Evolutionary conservation across 108 stramenopile species (phyloP).

Genomic region (Licmophora abbreviata): DNA sequence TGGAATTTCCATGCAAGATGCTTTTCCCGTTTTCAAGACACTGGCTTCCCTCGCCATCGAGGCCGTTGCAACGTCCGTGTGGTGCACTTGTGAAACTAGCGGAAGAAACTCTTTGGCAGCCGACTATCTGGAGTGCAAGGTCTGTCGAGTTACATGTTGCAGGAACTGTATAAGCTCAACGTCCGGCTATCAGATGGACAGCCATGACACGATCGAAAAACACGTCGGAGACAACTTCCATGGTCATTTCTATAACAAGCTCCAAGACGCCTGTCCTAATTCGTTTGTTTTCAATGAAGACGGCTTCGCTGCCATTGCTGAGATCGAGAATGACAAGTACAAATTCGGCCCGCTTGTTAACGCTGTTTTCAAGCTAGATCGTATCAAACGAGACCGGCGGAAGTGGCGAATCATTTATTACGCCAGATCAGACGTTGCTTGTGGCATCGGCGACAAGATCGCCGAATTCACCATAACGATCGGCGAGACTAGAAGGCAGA

Average conservation of each 20-base stretch:
- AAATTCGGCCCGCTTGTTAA: constrained; percentile 20
- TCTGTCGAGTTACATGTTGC: constrained; percentile 43
- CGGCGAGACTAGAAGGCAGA: constrained; percentile 31
- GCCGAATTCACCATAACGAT: constrained; percentile 42
- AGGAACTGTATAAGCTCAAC: constrained; percentile 27
- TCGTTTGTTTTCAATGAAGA: constrained; percentile 21
- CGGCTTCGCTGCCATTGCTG: constrained; percentile 27
- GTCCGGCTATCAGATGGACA: constrained; percentile 35
- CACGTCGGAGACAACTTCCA: constrained; percentile 12
- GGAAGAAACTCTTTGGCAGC: constrained; percentile 26
- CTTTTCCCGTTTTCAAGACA: constrained; percentile 15
- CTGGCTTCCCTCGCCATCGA: constrained; percentile 21
- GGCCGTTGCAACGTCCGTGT: constrained; percentile 48
- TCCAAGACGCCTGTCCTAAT: constrained; percentile 33
- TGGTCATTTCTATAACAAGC: constrained; percentile 28
- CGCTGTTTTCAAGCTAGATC: constrained; percentile 33
- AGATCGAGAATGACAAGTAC: constrained; percentile 23
- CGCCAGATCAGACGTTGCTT: constrained; percentile 31
- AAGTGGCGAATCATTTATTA: constrained; percentile 47
- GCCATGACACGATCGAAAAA: constrained; percentile 22
- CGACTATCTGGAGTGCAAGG: constrained; percentile 31
- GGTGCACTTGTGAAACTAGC: constrained; percentile 60
- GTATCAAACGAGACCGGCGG: constrained; percentile 30
- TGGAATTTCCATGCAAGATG: background rate
- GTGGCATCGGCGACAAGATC: constrained; percentile 30